These are phyloP conservation scores for Colletotrichum tofieldiae DNA, from an alignment of 2,329 filamentous ascomycete species.

Conservation along the genomic window DNA sequence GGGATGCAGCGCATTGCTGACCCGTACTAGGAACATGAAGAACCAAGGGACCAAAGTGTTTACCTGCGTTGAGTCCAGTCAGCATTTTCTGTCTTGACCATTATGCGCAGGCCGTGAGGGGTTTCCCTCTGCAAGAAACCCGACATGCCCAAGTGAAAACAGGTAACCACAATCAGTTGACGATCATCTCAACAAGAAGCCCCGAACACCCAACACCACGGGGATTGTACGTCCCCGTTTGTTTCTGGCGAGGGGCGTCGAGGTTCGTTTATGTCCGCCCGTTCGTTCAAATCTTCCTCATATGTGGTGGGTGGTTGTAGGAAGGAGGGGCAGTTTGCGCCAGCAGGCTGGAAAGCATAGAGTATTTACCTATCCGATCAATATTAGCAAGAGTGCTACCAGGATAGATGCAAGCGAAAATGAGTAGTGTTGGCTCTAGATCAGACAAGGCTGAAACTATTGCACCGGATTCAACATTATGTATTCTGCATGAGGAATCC, in stretches of 20 bases:
- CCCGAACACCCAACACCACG: conserved; percentile 66
- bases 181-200: conserved; percentile 76
- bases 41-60: conserved; percentile 16
- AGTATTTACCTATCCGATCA: conserved; percentile 59
- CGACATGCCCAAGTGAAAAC: not conserved
- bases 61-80: conserved; percentile 49
- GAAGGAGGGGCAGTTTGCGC: conserved; percentile 44
- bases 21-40: conserved; percentile 29
- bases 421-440: conserved; percentile 54
- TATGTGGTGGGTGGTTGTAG: conserved; percentile 48
- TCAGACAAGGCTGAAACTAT: conserved; percentile 81
- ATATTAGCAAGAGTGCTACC: conserved; percentile 55
- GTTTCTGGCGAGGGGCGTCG: conserved; percentile 63
- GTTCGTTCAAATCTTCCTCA: conserved; percentile 80
- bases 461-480: conserved; percentile 74
- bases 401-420: conserved; percentile 45
- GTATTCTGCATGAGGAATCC: conserved; percentile 80
- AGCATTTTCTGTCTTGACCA: conserved; percentile 14
- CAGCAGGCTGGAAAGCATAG: conserved; percentile 13
- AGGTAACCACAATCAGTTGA: conserved; percentile 70
- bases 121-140: not conserved
- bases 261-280: conserved; percentile 78
- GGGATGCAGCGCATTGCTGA: conserved; percentile 6
- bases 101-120: conserved; percentile 6
- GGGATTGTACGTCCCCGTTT: conserved; percentile 75